Percentiles rank a stretch among this genome's conserved stretches.
Conservation (phyloP, 768 basidiomycete genomes). For the Calocybe gangraenosa region DNA sequence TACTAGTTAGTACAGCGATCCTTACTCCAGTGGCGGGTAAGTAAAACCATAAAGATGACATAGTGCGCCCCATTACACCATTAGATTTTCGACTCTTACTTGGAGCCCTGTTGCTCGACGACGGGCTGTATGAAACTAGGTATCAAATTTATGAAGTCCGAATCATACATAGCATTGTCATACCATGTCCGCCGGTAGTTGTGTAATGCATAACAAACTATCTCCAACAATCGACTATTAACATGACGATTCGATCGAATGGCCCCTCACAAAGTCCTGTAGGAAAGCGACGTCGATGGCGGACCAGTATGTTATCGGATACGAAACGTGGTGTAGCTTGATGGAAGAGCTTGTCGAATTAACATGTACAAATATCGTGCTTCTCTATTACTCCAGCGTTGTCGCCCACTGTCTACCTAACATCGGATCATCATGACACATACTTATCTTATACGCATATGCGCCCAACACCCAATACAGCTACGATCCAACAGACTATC, state of each 20-base stretch:
- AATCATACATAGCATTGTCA: not conserved
- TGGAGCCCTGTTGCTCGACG: not conserved
- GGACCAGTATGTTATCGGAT: not conserved
- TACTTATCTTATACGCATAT: not conserved
- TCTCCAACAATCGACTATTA: slow-evolving; percentile 2
- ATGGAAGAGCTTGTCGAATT: not conserved
- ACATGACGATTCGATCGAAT: not conserved
- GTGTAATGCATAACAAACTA: not conserved
- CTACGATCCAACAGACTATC: too few relatives aligned
- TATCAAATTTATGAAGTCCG: not conserved
- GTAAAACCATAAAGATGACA: too few relatives aligned
- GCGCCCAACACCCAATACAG: too few relatives aligned
- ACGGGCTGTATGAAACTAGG: not conserved
- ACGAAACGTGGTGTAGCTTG: not conserved
- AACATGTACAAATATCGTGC: slow-evolving; percentile 3
- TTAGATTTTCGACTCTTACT: too few relatives aligned
- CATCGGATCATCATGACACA: slow-evolving; percentile 8
- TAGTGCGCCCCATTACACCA: too few relatives aligned
- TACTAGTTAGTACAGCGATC: too few relatives aligned
- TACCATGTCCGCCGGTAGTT: not conserved
- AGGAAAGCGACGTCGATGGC: not conserved
- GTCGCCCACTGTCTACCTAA: not conserved
- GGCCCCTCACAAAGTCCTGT: slow-evolving; percentile 12
- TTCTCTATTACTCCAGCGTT: not conserved
- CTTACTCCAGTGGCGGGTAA: too few relatives aligned